These are phyloP conservation scores for Exserohilum turcica DNA, from an alignment of 2,329 filamentous ascomycete genomes.

Conservation along the genomic window DNA sequence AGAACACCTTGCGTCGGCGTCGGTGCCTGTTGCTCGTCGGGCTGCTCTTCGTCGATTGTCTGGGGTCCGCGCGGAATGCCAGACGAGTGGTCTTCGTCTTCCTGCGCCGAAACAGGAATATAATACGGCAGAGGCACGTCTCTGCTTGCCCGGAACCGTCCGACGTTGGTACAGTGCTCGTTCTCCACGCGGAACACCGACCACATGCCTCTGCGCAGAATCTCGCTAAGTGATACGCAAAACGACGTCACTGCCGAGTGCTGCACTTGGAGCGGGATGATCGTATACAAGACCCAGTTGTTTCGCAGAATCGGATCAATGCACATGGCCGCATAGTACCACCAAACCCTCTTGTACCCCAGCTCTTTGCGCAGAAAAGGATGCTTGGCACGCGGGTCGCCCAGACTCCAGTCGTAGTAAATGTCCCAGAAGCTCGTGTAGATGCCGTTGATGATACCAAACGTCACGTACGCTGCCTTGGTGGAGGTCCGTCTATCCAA, in stretches of 20 bases:
- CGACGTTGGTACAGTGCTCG: slow-evolving; percentile 84
- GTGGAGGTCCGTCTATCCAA: slow-evolving; percentile 67
- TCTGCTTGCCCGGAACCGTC: slow-evolving; percentile 84
- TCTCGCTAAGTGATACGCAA: slow-evolving; percentile 75
- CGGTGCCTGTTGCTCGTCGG: slow-evolving; percentile 6
- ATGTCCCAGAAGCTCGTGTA: slow-evolving; percentile 93
- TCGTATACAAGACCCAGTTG: slow-evolving; percentile 91
- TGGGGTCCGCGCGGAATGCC: slow-evolving; percentile 9
- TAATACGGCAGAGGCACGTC: slow-evolving; percentile 87
- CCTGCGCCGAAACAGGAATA: slow-evolving; percentile 36
- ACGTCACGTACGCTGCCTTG: slow-evolving; percentile 74
- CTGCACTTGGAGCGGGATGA: slow-evolving; percentile 78
- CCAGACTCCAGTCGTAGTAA: slow-evolving; percentile 94
- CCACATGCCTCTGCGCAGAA: slow-evolving; percentile 88
- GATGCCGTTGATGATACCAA: slow-evolving; percentile 79
- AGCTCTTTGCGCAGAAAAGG: slow-evolving; percentile 70
- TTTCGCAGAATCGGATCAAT: slow-evolving; percentile 86
- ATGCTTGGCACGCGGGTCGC: slow-evolving; percentile 73
- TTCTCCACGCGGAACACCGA: slow-evolving; percentile 94
- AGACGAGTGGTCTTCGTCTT: slow-evolving; percentile 5
- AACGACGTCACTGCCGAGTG: slow-evolving; percentile 86
- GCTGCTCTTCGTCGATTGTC: slow-evolving; percentile 42
- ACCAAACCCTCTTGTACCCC: slow-evolving; percentile 77
- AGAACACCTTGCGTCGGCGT: background rate
- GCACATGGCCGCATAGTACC: slow-evolving; percentile 85